Conservation (phyloP, 805 yeast species). For the Lachancea cidri region DNA sequence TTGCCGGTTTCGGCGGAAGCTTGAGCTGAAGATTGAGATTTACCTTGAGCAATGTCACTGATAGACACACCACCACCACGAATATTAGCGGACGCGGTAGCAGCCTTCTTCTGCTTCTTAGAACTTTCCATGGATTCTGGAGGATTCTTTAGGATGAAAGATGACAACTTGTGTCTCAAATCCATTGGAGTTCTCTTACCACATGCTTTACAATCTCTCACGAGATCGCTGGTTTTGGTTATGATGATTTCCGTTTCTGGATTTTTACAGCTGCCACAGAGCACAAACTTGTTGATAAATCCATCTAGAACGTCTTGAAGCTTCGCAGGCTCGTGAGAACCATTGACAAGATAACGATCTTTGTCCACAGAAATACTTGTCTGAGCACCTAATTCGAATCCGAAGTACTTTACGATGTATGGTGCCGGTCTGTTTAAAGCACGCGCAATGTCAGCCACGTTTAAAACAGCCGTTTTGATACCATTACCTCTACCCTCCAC, state of each 20-base stretch:
- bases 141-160: conserved; percentile 87
- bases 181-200: conserved; percentile 85
- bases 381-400: conserved; percentile 96
- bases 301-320: conserved; percentile 94
- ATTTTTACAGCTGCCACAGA: conserved; percentile 92
- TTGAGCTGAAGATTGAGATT: conserved; percentile 28
- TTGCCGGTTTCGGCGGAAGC: conserved; percentile 35
- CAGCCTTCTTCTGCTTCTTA: conserved; percentile 68
- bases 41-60: conserved; percentile 66
- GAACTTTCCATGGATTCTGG: conserved; percentile 53
- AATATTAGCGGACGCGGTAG: conserved; percentile 84
- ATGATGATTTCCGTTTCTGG: conserved; percentile 93
- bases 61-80: conserved; percentile 84
- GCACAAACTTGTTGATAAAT: conserved; percentile 85
- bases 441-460: conserved; percentile 83
- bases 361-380: conserved; percentile 72
- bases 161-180: conserved; percentile 78
- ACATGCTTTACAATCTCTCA: conserved; percentile 96
- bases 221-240: conserved; percentile 59
- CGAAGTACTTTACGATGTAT: conserved; percentile 90
- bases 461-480: conserved; percentile 91
- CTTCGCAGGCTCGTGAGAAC: conserved; percentile 85
- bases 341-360: conserved; percentile 90
- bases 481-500: conserved; percentile 99
- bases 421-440: conserved; percentile 91